These are phyloP conservation scores for Alternaria sp. DNA, from an alignment of 2,329 filamentous ascomycete genomes.

Conservation along the genomic window DNA sequence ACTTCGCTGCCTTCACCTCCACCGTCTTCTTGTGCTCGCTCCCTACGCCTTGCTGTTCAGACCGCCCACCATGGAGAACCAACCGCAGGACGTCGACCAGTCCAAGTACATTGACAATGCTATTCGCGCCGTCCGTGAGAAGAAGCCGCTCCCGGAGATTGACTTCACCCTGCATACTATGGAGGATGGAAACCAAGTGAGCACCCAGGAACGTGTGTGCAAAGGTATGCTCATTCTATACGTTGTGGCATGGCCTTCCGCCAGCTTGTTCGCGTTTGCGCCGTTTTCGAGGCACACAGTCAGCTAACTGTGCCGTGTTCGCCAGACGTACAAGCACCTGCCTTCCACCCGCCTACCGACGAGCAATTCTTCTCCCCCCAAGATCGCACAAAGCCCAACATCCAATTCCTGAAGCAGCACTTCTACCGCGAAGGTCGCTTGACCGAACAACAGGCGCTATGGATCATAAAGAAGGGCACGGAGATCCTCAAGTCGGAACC, in stretches of 20 bases:
- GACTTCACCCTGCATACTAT: slow-evolving; percentile 98
- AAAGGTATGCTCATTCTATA: slow-evolving; percentile 72
- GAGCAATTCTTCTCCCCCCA: slow-evolving; percentile 93
- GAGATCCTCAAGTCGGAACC: slow-evolving; percentile 88
- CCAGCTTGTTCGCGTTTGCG: slow-evolving; percentile 3
- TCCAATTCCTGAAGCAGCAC: slow-evolving; percentile 95
- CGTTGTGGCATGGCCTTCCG: background rate
- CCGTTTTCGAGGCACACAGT: slow-evolving; percentile 20
- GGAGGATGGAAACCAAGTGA: slow-evolving; percentile 96
- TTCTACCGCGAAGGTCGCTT: slow-evolving; percentile 97
- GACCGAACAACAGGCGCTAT: slow-evolving; percentile 96
- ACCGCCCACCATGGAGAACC: slow-evolving; percentile 45
- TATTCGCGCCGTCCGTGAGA: slow-evolving; percentile 88
- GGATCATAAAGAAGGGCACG: slow-evolving; percentile 88
- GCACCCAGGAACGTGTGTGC: slow-evolving; percentile 92
- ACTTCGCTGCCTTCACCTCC: slow-evolving; percentile 39
- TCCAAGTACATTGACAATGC: slow-evolving; percentile 75
- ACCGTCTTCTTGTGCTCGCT: slow-evolving; percentile 31
- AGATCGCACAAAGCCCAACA: slow-evolving; percentile 85
- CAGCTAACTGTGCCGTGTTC: slow-evolving; percentile 32
- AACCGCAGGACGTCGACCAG: slow-evolving; percentile 45
- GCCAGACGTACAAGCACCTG: slow-evolving; percentile 94
- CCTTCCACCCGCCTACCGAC: slow-evolving; percentile 88
- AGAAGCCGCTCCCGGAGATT: slow-evolving; percentile 95
- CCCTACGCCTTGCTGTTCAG: slow-evolving; percentile 22